Base-by-base conservation (phyloP, 352 stramenopile species). In the Aphanomyces astaci region DNA sequence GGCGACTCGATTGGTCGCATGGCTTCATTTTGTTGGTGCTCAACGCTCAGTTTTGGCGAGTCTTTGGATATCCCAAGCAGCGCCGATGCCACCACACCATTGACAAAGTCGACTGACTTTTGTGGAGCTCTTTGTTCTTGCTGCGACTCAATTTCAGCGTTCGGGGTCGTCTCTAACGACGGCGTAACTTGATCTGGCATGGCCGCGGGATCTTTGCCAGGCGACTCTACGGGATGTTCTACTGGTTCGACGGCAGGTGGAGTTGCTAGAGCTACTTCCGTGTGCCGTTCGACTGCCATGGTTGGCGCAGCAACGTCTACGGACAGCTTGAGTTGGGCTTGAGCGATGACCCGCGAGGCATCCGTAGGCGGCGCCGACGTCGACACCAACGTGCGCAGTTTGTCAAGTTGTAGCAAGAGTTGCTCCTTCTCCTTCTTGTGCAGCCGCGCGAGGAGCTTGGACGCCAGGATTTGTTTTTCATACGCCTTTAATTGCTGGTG, bases 401-500 rank as follows among this genome's bases (percentile, higher is more conserved):
- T 82, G 15, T 70, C 51, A n/a, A 86, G 56, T 27, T 78, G 76
- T 13, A 80, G 69, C 40, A 81, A 48, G 0, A 88, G 53, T 32
- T 75, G 75, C 56, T 88, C 79, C 56, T 89, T 91, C 28, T 91
- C 82, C 52, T 89, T 91, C 43, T 87, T 91, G 4, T 76, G 70
- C 65, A 89, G 83, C 0, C 79, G 76, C 19, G 73, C 73, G 15
- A 89, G 75, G n/a, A 89, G 60, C 65, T 92, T 92, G 9, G 80
- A 74, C 2, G 81, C 83, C 19, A 84, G 85, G 0, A 92, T 70
- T 55, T 92, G 81, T 0, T 81, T 79, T 52, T 89, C 80, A 2
- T 74, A 70, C 39, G 77, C 83, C 66, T 87, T 87, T 7, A 78
- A 53, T 9, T 76, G 66, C 10, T 77, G 70, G 1, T 80, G 73